phyloP scores from a whole-genome alignment of 345 rosid genomes.

The Tarenaya hassleriana region DNA sequence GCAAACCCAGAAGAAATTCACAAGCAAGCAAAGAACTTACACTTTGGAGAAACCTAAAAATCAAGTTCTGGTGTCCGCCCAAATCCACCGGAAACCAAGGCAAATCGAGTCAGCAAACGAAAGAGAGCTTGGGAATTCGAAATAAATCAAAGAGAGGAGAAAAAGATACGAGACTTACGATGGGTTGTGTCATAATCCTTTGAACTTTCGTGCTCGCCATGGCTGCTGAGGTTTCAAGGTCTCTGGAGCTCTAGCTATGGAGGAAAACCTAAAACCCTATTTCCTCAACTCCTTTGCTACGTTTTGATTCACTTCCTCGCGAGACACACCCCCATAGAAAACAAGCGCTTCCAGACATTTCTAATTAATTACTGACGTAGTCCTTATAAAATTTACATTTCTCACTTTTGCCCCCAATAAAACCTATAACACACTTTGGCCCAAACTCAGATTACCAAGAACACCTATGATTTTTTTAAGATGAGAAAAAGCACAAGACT shows the following conservation, averaged over 20 bases:
- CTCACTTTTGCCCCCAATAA: too few relatives aligned
- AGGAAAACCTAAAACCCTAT: constrained; percentile 22
- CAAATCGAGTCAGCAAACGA: not conserved
- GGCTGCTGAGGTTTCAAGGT: constrained; percentile 21
- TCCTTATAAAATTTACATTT: too few relatives aligned
- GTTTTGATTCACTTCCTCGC: not conserved
- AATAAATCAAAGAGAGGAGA: constrained; percentile 1
- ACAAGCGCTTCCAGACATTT: not conserved
- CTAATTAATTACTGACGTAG: not conserved
- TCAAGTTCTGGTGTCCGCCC: constrained; percentile 59
- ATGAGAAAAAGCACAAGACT: too few relatives aligned
- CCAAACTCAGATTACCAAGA: not conserved
- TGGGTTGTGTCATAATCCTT: constrained; percentile 81
- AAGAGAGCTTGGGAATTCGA: not conserved
- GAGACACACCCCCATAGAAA: not conserved
- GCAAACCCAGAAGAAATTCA: not conserved
- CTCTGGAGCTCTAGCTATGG: constrained; percentile 6
- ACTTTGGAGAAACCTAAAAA: constrained; percentile 92
- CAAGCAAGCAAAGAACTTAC: constrained; percentile 37
- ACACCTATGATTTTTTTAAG: too few relatives aligned
- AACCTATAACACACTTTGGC: too few relatives aligned
- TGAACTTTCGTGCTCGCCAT: constrained; percentile 91
- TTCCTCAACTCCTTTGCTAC: too few relatives aligned
- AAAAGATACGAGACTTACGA: constrained; percentile 30
- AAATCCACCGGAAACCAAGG: constrained; percentile 14